Percentiles rank a stretch among this genome's conserved stretches.
phyloP scores from a whole-genome alignment of 139 green algal species.

The Nannochloris sp. region DNA sequence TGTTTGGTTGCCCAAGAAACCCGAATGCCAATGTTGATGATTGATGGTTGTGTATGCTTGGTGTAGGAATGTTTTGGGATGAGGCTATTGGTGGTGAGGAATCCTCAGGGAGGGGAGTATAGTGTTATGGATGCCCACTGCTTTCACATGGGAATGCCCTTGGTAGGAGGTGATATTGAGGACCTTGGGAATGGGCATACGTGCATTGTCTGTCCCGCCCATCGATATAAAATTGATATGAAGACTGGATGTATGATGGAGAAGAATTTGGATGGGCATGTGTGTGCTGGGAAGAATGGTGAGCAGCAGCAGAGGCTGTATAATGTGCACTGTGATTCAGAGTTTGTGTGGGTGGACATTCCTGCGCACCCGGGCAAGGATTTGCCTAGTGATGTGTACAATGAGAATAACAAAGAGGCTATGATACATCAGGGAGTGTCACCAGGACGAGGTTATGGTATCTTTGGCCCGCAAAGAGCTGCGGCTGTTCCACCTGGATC shows the following conservation, averaged over 20 bases:
- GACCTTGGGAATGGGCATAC: conserved; percentile 19
- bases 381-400: conserved; percentile 26
- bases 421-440: not conserved
- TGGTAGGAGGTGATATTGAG: conserved; percentile 30
- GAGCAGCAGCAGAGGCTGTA: conserved; percentile 41
- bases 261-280: conserved; percentile 13
- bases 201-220: conserved; percentile 31
- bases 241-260: conserved; percentile 21
- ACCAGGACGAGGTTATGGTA: conserved; percentile 4
- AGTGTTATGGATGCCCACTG: conserved; percentile 27
- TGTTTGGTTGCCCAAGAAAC: not conserved
- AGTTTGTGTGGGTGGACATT: conserved; percentile 28
- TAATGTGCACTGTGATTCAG: conserved; percentile 33
- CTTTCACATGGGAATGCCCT: conserved; percentile 22
- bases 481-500: not conserved
- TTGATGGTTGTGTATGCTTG: not conserved
- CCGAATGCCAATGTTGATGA: not conserved
- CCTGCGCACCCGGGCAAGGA: conserved; percentile 7
- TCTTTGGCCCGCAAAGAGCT: conserved; percentile 4
- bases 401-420: not conserved
- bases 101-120: not conserved
- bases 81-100: conserved; percentile 19
- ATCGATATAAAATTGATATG: conserved; percentile 31
- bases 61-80: conserved; percentile 23
- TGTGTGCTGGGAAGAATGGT: conserved; percentile 8